Conservation (phyloP, 306 rosid genomes). For the Castanopsis chinensis region DNA sequence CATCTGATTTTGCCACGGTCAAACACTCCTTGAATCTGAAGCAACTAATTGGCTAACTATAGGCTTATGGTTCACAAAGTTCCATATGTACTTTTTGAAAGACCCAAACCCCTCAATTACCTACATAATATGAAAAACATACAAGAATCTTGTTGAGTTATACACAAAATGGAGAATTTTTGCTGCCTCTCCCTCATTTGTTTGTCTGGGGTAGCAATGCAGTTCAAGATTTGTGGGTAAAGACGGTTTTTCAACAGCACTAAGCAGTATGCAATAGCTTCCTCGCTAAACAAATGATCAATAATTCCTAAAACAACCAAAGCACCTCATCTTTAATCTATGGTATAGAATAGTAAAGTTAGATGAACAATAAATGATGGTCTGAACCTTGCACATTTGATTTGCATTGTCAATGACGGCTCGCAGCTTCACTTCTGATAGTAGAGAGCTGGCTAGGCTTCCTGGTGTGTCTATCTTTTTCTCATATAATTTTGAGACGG, state of each 20-base stretch:
- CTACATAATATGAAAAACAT: conserved; percentile 27
- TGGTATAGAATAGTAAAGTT: neutral
- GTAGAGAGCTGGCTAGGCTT: conserved; percentile 57
- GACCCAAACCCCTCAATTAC: conserved; percentile 68
- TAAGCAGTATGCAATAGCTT: neutral
- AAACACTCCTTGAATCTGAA: conserved; percentile 68
- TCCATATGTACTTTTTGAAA: conserved; percentile 59
- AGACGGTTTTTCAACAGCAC: neutral
- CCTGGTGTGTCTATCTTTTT: conserved; percentile 56
- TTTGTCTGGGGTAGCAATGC: neutral
- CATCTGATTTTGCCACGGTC: conserved; percentile 32
- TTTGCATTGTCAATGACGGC: conserved; percentile 75
- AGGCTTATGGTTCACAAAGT: conserved; percentile 66
- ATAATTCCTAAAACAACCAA: neutral
- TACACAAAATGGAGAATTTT: neutral
- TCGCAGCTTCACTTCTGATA: conserved; percentile 69
- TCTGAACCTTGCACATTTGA: conserved; percentile 61
- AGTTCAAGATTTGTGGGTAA: neutral
- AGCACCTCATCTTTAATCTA: conserved; percentile 7
- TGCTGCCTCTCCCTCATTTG: neutral
- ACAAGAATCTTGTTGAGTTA: neutral
- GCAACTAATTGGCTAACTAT: conserved; percentile 58
- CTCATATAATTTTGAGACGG: conserved; percentile 60
- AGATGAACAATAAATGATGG: neutral
- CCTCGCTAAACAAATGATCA: neutral